Percentiles rank a stretch among this genome's conserved stretches.
phyloP scores from a whole-genome alignment of 768 basidiomycete species.

The Tricholoma hemisulphureum region DNA sequence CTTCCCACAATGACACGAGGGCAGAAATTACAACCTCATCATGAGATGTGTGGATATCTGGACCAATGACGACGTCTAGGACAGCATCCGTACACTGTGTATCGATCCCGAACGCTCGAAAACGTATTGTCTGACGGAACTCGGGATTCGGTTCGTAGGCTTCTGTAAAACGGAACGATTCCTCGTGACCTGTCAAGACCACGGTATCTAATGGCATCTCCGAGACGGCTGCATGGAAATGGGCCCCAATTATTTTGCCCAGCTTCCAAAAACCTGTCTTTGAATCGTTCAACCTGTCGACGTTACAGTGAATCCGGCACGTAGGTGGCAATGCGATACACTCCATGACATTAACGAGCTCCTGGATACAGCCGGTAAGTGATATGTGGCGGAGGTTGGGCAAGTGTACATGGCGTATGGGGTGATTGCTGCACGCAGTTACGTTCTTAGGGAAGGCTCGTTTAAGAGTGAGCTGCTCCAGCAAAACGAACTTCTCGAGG shows the following conservation, averaged over 20 bases:
- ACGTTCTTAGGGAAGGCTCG: slow-evolving; percentile 32
- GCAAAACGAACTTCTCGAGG: slow-evolving; percentile 30
- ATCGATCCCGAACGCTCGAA: slow-evolving; percentile 31
- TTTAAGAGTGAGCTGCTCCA: slow-evolving; percentile 35
- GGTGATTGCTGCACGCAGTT: slow-evolving; percentile 11
- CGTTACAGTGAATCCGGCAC: slow-evolving; percentile 22
- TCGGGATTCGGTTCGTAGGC: slow-evolving; percentile 24
- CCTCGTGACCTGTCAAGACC: slow-evolving; percentile 30
- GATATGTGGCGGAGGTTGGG: slow-evolving; percentile 28
- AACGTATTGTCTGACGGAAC: slow-evolving; percentile 33
- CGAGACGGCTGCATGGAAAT: slow-evolving; percentile 20
- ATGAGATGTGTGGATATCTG: slow-evolving; percentile 20
- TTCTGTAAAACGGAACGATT: slow-evolving; percentile 21
- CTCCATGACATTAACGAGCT: slow-evolving; percentile 30
- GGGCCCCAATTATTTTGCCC: slow-evolving; percentile 24
- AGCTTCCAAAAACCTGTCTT: slow-evolving; percentile 27
- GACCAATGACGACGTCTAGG: slow-evolving; percentile 32
- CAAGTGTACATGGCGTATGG: slow-evolving; percentile 22
- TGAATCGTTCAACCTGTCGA: slow-evolving; percentile 29
- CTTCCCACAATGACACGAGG: slow-evolving; percentile 31
- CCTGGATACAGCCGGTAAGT: slow-evolving; percentile 32
- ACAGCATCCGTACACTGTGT: slow-evolving; percentile 21
- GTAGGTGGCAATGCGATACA: slow-evolving; percentile 27
- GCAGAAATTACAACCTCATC: slow-evolving; percentile 34
- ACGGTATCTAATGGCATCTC: slow-evolving; percentile 27